These are phyloP conservation scores for Graphiopsis chlorocephala DNA, from an alignment of 2,329 filamentous ascomycete species.

Conservation along the genomic window DNA sequence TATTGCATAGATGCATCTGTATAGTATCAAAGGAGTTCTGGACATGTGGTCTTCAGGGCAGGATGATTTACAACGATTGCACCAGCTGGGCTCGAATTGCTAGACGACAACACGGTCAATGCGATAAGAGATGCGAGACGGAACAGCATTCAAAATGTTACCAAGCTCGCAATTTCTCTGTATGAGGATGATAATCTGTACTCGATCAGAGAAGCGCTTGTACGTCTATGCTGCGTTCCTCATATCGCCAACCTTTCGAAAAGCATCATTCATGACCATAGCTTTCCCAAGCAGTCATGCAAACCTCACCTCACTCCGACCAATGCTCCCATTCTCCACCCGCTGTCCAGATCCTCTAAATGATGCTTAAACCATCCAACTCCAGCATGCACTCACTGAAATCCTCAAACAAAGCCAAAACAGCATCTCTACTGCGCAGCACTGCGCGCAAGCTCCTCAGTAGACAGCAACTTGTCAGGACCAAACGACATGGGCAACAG, in stretches of 20 bases:
- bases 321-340: neutral
- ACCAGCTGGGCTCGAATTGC: neutral
- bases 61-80: neutral
- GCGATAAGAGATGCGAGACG: neutral
- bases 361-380: neutral
- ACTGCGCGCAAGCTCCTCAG: conserved; percentile 25
- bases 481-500: conserved; percentile 54
- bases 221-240: neutral
- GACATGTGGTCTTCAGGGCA: neutral
- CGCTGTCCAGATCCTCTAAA: neutral
- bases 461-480: conserved; percentile 44
- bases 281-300: neutral
- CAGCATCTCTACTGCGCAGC: neutral
- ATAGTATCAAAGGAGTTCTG: neutral
- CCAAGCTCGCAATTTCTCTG: neutral
- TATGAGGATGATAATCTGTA: neutral
- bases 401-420: neutral
- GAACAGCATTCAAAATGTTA: neutral
- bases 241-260: neutral
- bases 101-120: neutral
- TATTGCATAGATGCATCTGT: neutral
- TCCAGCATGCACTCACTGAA: neutral
- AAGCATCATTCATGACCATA: neutral
- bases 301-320: neutral
- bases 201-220: neutral